Evolutionary conservation across 345 rosid species (phyloP), one percentile per base, ranked within the genome.

Genomic region (Turritis glabra): DNA sequence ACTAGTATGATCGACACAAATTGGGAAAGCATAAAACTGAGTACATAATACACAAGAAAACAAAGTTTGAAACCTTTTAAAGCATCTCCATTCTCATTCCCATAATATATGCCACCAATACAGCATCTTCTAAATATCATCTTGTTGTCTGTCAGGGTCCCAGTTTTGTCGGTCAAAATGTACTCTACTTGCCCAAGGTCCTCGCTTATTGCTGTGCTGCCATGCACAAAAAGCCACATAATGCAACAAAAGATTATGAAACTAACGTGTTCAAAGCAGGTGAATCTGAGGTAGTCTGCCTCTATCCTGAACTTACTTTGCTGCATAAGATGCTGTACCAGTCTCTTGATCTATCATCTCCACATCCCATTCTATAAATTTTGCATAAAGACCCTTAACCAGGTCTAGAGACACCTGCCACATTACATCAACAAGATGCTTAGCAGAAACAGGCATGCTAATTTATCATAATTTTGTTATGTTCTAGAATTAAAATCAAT

Each of bases 171-270:
- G 8, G 99, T 95, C 84, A 95, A 83, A 78, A 95, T 90, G 84
- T 92, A 92, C 84, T 95, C 99, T 77, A 95, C 97, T 85, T 95
- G 99, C 73, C 98, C 98, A 80, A 95, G 87, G 85, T 95, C 99
- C 84, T 95, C 99, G 72, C 99, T 95, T 80, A 95, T 92, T 84
- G 99, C 97, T 87, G 99, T 92, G 90, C 99, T 95, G 99, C 89
- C 88, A 79, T 84, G 82, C 65, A 81, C 51, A 88, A 83, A 67
- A 79, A 73, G 69, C 33, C 54, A 76, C 51, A 68, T 54, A 57
- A 77, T 21, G 56, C 41, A 48, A 48, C 44, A 52, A 11, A 7
- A 13, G 33, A 29, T 38, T 13, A 27, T 41, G 51, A 65, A 23
- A 58, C 1, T 57, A 32, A 58, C 1, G n/a, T 43, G 52, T 59